Evolutionary conservation across 345 rosid genomes (phyloP), one percentile per base, ranked within the genome.

Genomic region (Abelmoschus esculentus): DNA sequence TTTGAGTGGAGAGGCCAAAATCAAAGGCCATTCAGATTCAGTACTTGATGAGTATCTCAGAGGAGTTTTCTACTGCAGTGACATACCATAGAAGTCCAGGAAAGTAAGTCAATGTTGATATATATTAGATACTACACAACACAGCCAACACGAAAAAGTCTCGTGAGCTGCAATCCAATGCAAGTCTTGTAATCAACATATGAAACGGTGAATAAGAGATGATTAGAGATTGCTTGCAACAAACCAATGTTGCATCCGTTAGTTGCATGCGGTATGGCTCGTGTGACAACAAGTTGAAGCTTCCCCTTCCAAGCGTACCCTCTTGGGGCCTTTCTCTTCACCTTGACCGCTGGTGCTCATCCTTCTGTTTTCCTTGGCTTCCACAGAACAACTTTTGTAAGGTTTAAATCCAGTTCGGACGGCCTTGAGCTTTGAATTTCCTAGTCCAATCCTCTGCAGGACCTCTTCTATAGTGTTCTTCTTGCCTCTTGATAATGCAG

Each of bases 331-430:
- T 73, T 83, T 89, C 80, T 89, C 93, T 68, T 87, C 96, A 28
- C 74, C 77, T 73, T 82, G 96, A 83, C 57, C 60, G 84, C 80
- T n/a, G 54, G 61, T 46, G 74, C 75, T 80, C 60, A 67, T 65
- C 68, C 66, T 12, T 74, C 76, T 85, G 78, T 75, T 84, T 67
- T 90, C 97, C 62, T 76, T 87, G 56, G 91, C 93, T 85, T 93
- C 97, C 75, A 83, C 52, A 0, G 92, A 86, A 77, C 93, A 93
- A 75, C 97, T 85, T 80, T 90, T 90, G 84, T 93, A 93, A 28
- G 98, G 98, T 73, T 90, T 93, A 73, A 93, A 93, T 72, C 98
- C 96, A 29, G 91, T 89, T 62, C 85, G 82, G 54, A 78, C 82
- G 44, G 85, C 76, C 80, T 79, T 89, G 7, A 83, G 76, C 72